These are phyloP conservation scores for Rhynchospora pubera DNA, from an alignment of 176 grass and related monocot species.

Conservation along the genomic window DNA sequence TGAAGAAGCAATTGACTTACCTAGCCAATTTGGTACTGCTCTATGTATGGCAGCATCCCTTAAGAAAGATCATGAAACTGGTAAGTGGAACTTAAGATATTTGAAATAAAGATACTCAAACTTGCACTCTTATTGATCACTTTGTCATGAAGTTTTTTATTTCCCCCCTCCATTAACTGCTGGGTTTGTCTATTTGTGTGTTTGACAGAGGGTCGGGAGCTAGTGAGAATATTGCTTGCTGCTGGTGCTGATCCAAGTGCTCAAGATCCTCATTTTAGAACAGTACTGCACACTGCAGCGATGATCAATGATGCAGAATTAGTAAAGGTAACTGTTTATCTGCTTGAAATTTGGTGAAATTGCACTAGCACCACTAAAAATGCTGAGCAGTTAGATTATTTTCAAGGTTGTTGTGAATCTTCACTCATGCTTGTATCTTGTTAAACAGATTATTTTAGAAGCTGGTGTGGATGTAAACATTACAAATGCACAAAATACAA, in stretches of 20 bases:
- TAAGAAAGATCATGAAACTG: slow-evolving; percentile 94
- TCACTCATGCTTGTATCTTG: slow-evolving; percentile 21
- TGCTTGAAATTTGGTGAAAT: slow-evolving; percentile 12
- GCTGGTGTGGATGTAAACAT: slow-evolving; percentile 94
- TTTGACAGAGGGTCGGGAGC: slow-evolving; percentile 77
- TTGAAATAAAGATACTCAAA: slow-evolving; percentile 9
- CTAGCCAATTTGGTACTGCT: slow-evolving; percentile 69
- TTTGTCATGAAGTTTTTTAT: neutral
- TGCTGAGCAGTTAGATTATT: neutral
- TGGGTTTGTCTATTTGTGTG: slow-evolving; percentile 19
- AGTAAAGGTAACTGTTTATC: slow-evolving; percentile 53
- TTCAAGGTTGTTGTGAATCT: neutral
- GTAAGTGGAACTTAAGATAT: slow-evolving; percentile 33
- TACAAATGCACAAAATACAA: slow-evolving; percentile 94
- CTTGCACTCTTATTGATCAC: neutral
- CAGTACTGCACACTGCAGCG: slow-evolving; percentile 92
- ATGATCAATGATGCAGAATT: slow-evolving; percentile 98
- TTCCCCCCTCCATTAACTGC: no score
- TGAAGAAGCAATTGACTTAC: slow-evolving; percentile 62
- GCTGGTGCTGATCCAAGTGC: slow-evolving; percentile 88
- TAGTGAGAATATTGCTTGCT: slow-evolving; percentile 86
- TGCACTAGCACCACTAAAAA: neutral
- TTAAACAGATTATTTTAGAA: slow-evolving; percentile 83
- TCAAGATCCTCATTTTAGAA: slow-evolving; percentile 80
- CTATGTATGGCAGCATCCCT: slow-evolving; percentile 96